Percentiles rank a stretch among this genome's conserved stretches.
phyloP scores from a whole-genome alignment of 2,329 filamentous ascomycete species.

The Didymella exigua region DNA sequence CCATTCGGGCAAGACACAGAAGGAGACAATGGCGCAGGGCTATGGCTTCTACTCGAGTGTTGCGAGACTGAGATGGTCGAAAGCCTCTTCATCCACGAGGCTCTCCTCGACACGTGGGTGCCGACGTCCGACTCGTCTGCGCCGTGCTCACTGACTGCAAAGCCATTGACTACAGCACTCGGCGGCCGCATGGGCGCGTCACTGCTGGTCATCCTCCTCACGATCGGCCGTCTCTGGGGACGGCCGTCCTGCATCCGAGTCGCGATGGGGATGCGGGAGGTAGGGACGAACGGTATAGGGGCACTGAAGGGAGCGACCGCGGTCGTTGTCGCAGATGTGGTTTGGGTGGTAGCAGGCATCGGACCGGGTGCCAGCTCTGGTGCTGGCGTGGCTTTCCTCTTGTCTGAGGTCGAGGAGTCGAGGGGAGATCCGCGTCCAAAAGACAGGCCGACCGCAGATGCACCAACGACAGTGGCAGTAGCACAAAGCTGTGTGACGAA shows the following conservation, averaged over 20 bases:
- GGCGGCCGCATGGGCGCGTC: constrained; percentile 31
- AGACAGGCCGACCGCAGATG: constrained; percentile 64
- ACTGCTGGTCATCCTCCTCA: constrained; percentile 43
- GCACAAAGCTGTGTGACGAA: constrained; percentile 63
- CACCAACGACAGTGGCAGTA: constrained; percentile 64
- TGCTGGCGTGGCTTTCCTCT: constrained; percentile 48
- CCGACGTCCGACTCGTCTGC: constrained; percentile 34
- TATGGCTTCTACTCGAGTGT: constrained; percentile 68
- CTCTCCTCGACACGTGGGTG: constrained; percentile 42
- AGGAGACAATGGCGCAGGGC: constrained; percentile 68
- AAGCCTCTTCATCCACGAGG: constrained; percentile 74
- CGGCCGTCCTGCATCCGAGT: constrained; percentile 40
- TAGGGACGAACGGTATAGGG: constrained; percentile 30
- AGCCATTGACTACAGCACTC: constrained; percentile 26
- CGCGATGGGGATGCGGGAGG: constrained; percentile 35
- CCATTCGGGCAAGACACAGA: constrained; percentile 70
- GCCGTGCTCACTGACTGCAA: constrained; percentile 25
- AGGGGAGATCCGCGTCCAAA: constrained; percentile 58
- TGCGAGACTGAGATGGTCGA: constrained; percentile 70
- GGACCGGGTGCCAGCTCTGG: constrained; percentile 35
- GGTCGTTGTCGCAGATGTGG: constrained; percentile 31
- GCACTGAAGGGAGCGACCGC: constrained; percentile 30
- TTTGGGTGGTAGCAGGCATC: constrained; percentile 40
- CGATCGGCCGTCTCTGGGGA: constrained; percentile 33
- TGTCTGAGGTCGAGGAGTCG: constrained; percentile 37